Base-by-base conservation (phyloP, 305 asterid species). In the Nicotiana rustica region DNA sequence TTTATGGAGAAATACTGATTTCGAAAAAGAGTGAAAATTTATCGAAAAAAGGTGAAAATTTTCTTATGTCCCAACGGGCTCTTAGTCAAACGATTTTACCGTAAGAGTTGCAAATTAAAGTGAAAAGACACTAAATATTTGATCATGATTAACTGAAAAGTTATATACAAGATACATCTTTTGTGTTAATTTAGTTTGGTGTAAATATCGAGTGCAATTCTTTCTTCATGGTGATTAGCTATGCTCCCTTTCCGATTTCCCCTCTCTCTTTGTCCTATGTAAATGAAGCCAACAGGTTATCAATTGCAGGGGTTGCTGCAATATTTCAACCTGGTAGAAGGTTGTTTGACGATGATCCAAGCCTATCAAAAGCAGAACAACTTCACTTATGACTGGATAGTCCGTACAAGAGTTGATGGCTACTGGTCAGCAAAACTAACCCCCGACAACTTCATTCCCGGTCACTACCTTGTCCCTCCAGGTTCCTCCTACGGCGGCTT, bases 351-450 rank as follows among this genome's bases (percentile, higher is more conserved):
- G 17, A 87, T 94, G 95, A 94, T 96, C 82, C 82, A 86, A 21
- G 83, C 84, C 1, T 82, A 96, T 81, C 98, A 96, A 89, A 79
- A 85, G 33, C 82, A 85, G 83, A 89, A 90, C 89, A 91, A 91
- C 88, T 94, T 96, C 90, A 94, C 95, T 9, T 94, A 96, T 29
- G 97, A 96, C 64, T 96, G 98, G 98, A 88, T 96, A 4, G 82
- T 96, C 84, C 93, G 98, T 25, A 93, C 97, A 70, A 85, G 99
- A 25, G 99, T 96, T 0, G 99, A 96, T 62, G 93, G 97, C 15
- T 96, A 90, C 87, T 96, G 99, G 99, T 90, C 98, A 7, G 81
- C 66, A 60, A 91, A 93, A 0, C 80, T 96, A 12, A 83, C 82
- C 0, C 93, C 94, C 10, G 92, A 91, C n/a, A 86, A 83, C 84